Evolutionary conservation across 176 grass and related monocot species (phyloP), one percentile per base, ranked within the genome.

Genomic region (Triticum dicoccoides): DNA sequence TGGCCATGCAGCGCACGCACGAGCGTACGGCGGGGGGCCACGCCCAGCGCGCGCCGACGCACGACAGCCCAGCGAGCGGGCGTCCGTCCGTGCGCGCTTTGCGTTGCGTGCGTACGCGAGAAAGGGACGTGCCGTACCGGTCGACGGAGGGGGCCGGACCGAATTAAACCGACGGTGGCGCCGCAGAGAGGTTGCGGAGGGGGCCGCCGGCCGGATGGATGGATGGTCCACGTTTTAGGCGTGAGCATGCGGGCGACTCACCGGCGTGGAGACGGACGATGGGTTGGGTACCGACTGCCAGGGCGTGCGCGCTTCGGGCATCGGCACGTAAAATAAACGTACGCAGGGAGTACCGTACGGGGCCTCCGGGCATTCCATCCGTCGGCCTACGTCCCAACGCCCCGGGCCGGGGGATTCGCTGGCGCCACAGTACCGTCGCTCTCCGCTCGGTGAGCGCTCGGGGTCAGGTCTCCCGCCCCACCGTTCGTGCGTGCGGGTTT

Each of bases 141-240:
- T 13, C 45, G 25, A 30, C 5, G 44, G 39, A 39, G 10, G 25
- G 29, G 64, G 14, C 65, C 65, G 30, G 64, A 32, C 65, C 29
- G 15, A 32, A 33, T 34, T 67, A 17, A 67, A 8, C 45, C 45
- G 1, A 14, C 65, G 29, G 29, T 33, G 65, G 65, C 13, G 8
- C 30, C 51, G 51, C 15, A 18, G 51, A 49, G 45, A 54, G 51
- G 51, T 54, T 54, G 51, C 51, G 15, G 51, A 17, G 49, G 14
- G 49, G 49, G 49, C 14, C 49, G 14, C 29, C 2, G 29, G 29
- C 29, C 29, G 29, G 37, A 38, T 38, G 27, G 25, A 29, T 6
- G 10, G 64, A 73, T 73, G 70, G 70, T 44, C 70, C 70, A 73
- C 70, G 70, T 73, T 73, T 73, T 73, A 45, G 21, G 70, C 21